phyloP scores from a whole-genome alignment of 495 filamentous ascomycete species.

The Podospora didyma region DNA sequence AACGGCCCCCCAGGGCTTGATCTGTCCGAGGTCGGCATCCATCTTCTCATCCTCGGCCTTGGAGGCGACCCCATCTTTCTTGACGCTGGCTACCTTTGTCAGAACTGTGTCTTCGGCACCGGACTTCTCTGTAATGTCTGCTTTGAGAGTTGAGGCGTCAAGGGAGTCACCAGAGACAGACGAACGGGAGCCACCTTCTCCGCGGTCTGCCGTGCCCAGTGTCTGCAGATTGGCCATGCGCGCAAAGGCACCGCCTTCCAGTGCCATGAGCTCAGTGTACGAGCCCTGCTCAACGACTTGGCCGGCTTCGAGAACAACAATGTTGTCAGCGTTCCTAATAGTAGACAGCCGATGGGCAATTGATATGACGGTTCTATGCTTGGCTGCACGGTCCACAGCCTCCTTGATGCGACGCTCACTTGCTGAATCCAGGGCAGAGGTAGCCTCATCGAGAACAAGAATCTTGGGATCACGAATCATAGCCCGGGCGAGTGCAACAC shows the following conservation, averaged over 20 bases:
- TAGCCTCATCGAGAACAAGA: conserved; percentile 87
- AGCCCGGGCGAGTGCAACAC: conserved; percentile 75
- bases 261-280: conserved; percentile 59
- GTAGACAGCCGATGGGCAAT: conserved; percentile 95
- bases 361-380: conserved; percentile 83
- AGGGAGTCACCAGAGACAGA: conserved; percentile 10
- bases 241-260: conserved; percentile 47
- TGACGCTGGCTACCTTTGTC: neutral
- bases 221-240: conserved; percentile 48
- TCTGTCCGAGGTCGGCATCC: conserved; percentile 23
- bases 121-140: conserved; percentile 39
- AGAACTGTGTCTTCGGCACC: conserved; percentile 9
- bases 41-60: conserved; percentile 31
- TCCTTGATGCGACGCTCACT: conserved; percentile 91
- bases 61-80: neutral
- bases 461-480: conserved; percentile 86
- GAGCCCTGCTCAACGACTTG: conserved; percentile 73
- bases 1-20: conserved; percentile 9
- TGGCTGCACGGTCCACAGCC: conserved; percentile 75
- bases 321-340: conserved; percentile 89
- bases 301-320: conserved; percentile 83
- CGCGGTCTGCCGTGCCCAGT: conserved; percentile 17
- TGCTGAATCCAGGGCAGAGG: conserved; percentile 83
- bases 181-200: neutral
- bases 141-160: conserved; percentile 1